Conservation (phyloP, 495 filamentous ascomycete species). For the Talaromyces thailandensis region DNA sequence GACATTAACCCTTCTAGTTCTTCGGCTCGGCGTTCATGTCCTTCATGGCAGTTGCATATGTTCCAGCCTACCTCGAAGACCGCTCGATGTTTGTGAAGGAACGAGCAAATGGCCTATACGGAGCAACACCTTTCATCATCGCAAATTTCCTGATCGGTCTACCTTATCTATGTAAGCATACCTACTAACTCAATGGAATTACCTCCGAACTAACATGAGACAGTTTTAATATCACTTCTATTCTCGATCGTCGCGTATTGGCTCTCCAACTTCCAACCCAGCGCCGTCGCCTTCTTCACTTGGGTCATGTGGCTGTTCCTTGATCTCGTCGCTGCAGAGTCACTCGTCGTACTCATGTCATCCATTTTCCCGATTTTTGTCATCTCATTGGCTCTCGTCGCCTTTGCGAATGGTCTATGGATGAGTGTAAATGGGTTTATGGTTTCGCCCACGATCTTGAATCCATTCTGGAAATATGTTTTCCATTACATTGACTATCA, state of each 20-base stretch:
- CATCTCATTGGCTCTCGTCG: conserved; percentile 61
- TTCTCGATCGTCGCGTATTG: conserved; percentile 72
- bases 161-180: conserved; percentile 52
- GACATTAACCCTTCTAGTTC: conserved; percentile 38
- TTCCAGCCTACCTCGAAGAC: conserved; percentile 76
- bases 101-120: conserved; percentile 72
- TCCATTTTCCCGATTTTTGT: conserved; percentile 71
- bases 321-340: conserved; percentile 72
- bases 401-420: conserved; percentile 80
- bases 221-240: conserved; percentile 23
- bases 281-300: conserved; percentile 57
- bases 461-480: conserved; percentile 76
- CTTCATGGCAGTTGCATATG: conserved; percentile 84
- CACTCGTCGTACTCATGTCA: conserved; percentile 66
- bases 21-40: conserved; percentile 82
- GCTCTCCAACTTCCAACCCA: conserved; percentile 67
- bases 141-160: conserved; percentile 76
- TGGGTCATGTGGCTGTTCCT: conserved; percentile 85
- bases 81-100: conserved; percentile 65
- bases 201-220: neutral
- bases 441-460: conserved; percentile 58
- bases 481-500: conserved; percentile 83
- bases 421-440: conserved; percentile 79
- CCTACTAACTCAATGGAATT: neutral
- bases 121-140: conserved; percentile 58